These are phyloP conservation scores for Shiraia sp. DNA, from an alignment of 2,329 filamentous ascomycete species.

Conservation along the genomic window DNA sequence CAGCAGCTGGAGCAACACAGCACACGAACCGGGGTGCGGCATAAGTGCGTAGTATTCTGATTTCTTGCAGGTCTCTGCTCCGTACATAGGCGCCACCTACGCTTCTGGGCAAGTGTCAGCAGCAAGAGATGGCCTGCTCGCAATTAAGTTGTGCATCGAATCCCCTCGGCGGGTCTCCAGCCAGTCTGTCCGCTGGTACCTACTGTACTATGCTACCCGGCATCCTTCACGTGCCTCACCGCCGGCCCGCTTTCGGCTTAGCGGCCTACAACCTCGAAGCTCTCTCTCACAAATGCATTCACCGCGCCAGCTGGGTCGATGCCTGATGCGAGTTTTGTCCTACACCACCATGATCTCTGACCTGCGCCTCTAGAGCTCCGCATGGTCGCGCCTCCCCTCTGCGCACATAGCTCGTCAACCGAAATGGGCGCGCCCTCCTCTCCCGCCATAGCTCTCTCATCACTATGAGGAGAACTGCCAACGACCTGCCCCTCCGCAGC, in stretches of 20 bases:
- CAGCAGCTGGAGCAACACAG: too few species aligned
- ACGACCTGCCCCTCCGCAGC: slow-evolving; percentile 27
- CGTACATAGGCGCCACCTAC: too few species aligned
- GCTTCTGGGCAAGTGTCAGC: too few species aligned
- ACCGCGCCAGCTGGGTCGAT: slow-evolving; percentile 2
- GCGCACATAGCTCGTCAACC: slow-evolving; percentile 17
- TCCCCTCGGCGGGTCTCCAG: too few species aligned
- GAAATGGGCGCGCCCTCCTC: slow-evolving; percentile 38
- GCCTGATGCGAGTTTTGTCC: not conserved
- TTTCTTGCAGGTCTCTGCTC: too few species aligned
- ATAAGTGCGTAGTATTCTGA: too few species aligned
- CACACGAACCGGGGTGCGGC: too few species aligned
- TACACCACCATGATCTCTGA: not conserved
- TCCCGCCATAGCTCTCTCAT: slow-evolving; percentile 20
- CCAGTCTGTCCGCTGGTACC: too few species aligned
- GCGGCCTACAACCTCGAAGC: slow-evolving; percentile 5
- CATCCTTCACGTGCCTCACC: slow-evolving; percentile 15
- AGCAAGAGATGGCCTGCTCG: too few species aligned
- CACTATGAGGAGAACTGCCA: slow-evolving; percentile 36
- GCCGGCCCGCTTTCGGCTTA: slow-evolving; percentile 16
- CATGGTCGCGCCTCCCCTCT: slow-evolving; percentile 1
- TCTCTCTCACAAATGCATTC: slow-evolving; percentile 6
- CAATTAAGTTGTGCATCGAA: too few species aligned
- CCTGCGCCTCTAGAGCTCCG: not conserved
- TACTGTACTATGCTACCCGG: too few species aligned